These are phyloP conservation scores for Amborella trichopoda DNA, from an alignment of 164 flowering plant species.

Conservation along the genomic window DNA sequence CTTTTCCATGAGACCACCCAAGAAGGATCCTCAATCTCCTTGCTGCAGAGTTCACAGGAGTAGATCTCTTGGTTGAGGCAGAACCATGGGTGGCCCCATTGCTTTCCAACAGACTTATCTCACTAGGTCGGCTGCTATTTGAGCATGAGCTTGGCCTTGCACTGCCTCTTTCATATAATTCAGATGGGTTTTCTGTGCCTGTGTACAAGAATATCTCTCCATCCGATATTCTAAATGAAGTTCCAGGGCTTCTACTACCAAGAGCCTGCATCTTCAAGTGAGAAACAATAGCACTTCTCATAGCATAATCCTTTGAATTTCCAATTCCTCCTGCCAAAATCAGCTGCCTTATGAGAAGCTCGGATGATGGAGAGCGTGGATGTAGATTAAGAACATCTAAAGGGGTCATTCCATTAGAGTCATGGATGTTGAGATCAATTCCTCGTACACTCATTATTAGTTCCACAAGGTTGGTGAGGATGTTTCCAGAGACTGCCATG, in stretches of 20 bases:
- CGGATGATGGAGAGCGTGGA: slow-evolving; percentile 60
- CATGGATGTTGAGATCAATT: slow-evolving; percentile 50
- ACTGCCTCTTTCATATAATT: slow-evolving; percentile 18
- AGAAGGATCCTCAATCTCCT: slow-evolving; percentile 46
- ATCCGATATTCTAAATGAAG: slow-evolving; percentile 77
- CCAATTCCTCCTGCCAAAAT: slow-evolving; percentile 76
- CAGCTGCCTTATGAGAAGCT: slow-evolving; percentile 54
- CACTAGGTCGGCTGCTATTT: slow-evolving; percentile 20
- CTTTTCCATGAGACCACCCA: slow-evolving; percentile 46
- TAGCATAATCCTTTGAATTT: slow-evolving; percentile 20
- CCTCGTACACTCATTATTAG: slow-evolving; percentile 50
- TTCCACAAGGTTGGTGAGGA: slow-evolving; percentile 58
- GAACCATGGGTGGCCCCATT: slow-evolving; percentile 6
- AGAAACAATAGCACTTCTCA: slow-evolving; percentile 37
- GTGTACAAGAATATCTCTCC: slow-evolving; percentile 60
- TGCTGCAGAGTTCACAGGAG: slow-evolving; percentile 38
- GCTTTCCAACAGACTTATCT: slow-evolving; percentile 21
- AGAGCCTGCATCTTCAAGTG: slow-evolving; percentile 46
- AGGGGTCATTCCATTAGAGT: slow-evolving; percentile 58
- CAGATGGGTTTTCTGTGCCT: slow-evolving; percentile 36
- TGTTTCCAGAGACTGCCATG: slow-evolving; percentile 59
- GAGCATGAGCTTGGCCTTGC: slow-evolving; percentile 29
- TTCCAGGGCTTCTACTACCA: slow-evolving; percentile 64
- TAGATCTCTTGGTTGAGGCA: slow-evolving; percentile 14
- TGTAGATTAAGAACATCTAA: slow-evolving; percentile 62